These are phyloP conservation scores for Aspergillus sparsus DNA, from an alignment of 495 filamentous ascomycete species.

Conservation along the genomic window DNA sequence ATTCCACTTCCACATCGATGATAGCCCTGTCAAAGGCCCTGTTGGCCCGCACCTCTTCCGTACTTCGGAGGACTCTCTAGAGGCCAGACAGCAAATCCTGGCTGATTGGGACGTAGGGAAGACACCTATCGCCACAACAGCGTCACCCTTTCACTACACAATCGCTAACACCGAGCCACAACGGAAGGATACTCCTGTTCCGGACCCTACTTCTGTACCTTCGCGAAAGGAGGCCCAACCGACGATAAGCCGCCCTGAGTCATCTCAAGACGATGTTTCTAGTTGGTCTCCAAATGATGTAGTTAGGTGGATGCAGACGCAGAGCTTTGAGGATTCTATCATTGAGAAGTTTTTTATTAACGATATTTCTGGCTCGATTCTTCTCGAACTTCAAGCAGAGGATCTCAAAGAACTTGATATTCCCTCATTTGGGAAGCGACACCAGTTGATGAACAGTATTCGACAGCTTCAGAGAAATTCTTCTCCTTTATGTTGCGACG, in stretches of 20 bases:
- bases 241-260: too few species aligned
- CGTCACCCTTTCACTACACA: neutral
- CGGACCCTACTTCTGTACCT: conserved; percentile 15
- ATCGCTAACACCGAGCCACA: conserved; percentile 26
- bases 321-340: conserved; percentile 67
- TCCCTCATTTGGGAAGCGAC: conserved; percentile 87
- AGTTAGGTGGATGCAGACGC: conserved; percentile 73
- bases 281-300: conserved; percentile 59
- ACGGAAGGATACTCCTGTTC: conserved; percentile 36
- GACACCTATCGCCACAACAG: conserved; percentile 50
- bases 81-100: conserved; percentile 46
- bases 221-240: neutral
- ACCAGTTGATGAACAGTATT: conserved; percentile 65
- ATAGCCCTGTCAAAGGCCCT: conserved; percentile 57
- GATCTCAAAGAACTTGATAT: conserved; percentile 95
- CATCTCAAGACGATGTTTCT: conserved; percentile 26
- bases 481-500: conserved; percentile 11
- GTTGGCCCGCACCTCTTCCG: conserved; percentile 89
- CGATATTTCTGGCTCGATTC: conserved; percentile 83
- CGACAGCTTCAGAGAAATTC: conserved; percentile 12
- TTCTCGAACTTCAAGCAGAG: conserved; percentile 83
- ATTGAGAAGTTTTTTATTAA: conserved; percentile 85
- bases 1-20: conserved; percentile 51
- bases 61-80: conserved; percentile 33
- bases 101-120: conserved; percentile 63